These are phyloP conservation scores for Magnusiomyces magnusii DNA, from an alignment of 1,139 yeast species.

Conservation along the genomic window DNA sequence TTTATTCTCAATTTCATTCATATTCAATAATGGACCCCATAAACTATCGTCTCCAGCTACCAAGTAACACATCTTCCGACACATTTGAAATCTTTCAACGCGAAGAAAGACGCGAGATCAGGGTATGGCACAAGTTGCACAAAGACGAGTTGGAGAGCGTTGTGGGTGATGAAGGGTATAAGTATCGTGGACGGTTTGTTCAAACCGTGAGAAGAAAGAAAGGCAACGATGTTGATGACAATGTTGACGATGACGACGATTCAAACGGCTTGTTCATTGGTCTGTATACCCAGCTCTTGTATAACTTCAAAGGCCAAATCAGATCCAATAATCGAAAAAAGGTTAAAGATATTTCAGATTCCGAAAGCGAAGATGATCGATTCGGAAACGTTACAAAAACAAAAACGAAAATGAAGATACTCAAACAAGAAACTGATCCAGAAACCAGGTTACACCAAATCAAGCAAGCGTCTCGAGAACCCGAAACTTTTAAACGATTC, in stretches of 20 bases:
- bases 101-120: slow-evolving; percentile 15
- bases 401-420: neutral
- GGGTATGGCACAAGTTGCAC: slow-evolving; percentile 8
- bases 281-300: neutral
- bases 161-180: slow-evolving; percentile 4
- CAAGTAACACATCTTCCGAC: neutral
- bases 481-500: neutral
- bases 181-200: slow-evolving; percentile 11
- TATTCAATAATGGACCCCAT: neutral
- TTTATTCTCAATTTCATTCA: no score
- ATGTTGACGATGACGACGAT: no score
- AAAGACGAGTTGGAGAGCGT: slow-evolving; percentile 4
- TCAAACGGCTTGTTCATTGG: neutral
- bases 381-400: neutral
- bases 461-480: neutral
- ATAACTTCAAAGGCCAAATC: neutral
- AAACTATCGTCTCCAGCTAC: neutral
- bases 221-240: no score
- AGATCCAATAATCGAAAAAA: neutral
- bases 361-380: neutral
- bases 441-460: neutral
- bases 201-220: slow-evolving; percentile 6
- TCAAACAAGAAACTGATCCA: no score
- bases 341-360: neutral
- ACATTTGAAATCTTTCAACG: slow-evolving; percentile 3